Evolutionary conservation across 2,329 filamentous ascomycete genomes (phyloP).

Genomic region (Sporothrix brasiliensis): DNA sequence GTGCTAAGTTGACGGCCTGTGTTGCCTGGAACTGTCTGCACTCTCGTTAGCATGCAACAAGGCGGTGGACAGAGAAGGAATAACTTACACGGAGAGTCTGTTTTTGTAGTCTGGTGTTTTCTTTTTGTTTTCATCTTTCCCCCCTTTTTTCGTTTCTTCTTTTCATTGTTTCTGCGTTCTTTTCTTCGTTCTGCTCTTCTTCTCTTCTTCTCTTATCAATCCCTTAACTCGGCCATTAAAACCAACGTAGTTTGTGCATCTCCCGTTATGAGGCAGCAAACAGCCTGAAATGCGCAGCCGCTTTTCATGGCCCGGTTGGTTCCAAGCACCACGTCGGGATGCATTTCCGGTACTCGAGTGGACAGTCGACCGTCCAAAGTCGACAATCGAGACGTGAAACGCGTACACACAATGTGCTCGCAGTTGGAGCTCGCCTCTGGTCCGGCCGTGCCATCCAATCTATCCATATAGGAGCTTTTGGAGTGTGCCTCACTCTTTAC

Average conservation of each 20-base stretch:
- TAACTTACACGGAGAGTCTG: too few relatives aligned
- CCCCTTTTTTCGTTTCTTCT: too few relatives aligned
- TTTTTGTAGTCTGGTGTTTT: neutral
- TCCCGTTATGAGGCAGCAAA: neutral
- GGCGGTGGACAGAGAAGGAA: too few relatives aligned
- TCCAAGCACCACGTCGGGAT: too few relatives aligned
- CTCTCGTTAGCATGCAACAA: too few relatives aligned
- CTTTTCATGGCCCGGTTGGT: neutral
- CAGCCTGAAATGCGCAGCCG: constrained; percentile 15
- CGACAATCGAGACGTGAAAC: neutral
- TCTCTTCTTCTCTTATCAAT: neutral
- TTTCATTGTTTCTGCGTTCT: neutral
- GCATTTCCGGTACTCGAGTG: too few relatives aligned
- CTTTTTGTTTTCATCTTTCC: neutral
- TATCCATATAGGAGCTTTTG: neutral
- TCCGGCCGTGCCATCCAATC: neutral
- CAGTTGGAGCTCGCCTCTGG: neutral
- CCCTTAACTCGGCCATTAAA: too few relatives aligned
- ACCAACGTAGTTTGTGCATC: neutral
- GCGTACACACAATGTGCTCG: neutral
- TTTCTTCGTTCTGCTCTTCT: neutral
- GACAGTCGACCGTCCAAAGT: too few relatives aligned
- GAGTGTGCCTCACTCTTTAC: neutral
- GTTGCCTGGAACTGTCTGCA: too few relatives aligned
- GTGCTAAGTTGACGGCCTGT: neutral